Evolutionary conservation across 2,329 filamentous ascomycete genomes (phyloP).

Genomic region (Fusarium sp.): DNA sequence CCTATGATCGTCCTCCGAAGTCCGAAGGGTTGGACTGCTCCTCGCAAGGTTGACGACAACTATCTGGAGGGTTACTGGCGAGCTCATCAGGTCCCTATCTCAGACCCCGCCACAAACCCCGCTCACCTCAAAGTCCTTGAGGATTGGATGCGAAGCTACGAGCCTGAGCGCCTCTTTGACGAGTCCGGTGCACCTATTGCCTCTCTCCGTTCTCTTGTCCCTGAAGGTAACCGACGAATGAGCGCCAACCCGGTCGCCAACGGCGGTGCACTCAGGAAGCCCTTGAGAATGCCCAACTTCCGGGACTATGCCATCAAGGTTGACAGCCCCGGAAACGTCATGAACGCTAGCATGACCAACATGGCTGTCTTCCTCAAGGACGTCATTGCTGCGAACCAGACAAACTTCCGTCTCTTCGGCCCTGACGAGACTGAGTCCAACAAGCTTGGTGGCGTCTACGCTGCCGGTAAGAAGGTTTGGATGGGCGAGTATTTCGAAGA

Average conservation of each 20-base stretch:
- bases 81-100: constrained; percentile 81
- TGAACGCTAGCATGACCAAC: constrained; percentile 75
- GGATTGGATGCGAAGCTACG: constrained; percentile 81
- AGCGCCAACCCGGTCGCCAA: constrained; percentile 82
- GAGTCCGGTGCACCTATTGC: constrained; percentile 71
- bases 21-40: constrained; percentile 85
- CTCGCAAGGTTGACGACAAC: constrained; percentile 77
- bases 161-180: constrained; percentile 78
- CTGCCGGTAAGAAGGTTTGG: constrained; percentile 83
- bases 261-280: constrained; percentile 75
- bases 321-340: constrained; percentile 68
- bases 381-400: constrained; percentile 72
- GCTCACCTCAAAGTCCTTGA: constrained; percentile 77
- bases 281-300: constrained; percentile 78
- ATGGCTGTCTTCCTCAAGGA: constrained; percentile 77
- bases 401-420: constrained; percentile 80
- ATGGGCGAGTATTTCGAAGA: constrained; percentile 83
- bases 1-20: constrained; percentile 83
- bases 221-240: constrained; percentile 76
- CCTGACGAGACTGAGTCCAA: constrained; percentile 87
- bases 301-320: constrained; percentile 73
- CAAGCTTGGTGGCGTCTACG: constrained; percentile 78
- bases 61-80: constrained; percentile 83
- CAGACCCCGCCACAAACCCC: constrained; percentile 74
- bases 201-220: constrained; percentile 74